These are phyloP conservation scores for Chionographis japonica DNA, from an alignment of 106 monocot species.

Conservation along the genomic window DNA sequence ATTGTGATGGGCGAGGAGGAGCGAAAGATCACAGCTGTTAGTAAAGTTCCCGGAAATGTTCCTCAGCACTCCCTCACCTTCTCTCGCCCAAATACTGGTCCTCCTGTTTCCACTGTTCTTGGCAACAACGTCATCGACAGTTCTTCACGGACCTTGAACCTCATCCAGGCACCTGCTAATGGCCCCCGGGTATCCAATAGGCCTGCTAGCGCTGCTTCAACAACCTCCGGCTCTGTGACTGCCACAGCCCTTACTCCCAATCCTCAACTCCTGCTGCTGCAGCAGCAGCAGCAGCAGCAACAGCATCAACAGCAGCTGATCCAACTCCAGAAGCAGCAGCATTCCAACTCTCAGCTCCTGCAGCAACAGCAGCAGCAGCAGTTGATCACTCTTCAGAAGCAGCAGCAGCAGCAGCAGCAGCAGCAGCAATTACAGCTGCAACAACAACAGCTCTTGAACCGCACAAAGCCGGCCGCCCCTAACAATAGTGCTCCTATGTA, in stretches of 20 bases:
- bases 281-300: background rate
- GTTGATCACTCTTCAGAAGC: background rate
- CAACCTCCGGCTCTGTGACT: slow-evolving; percentile 11
- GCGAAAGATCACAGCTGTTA: slow-evolving; percentile 17
- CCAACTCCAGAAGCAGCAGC: slow-evolving; percentile 46
- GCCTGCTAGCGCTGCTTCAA: slow-evolving; percentile 12
- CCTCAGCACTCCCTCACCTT: slow-evolving; percentile 55
- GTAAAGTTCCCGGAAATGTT: slow-evolving; percentile 19
- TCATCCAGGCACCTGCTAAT: slow-evolving; percentile 26
- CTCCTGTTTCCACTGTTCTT: slow-evolving; percentile 21
- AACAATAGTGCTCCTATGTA: slow-evolving; percentile 18
- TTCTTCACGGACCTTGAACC: slow-evolving; percentile 46
- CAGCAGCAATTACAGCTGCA: slow-evolving; percentile 29
- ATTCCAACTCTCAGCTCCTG: background rate
- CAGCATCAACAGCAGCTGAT: background rate
- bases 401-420: slow-evolving; percentile 22
- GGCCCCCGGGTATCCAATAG: slow-evolving; percentile 25
- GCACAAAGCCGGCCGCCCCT: slow-evolving; percentile 29
- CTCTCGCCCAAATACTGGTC: slow-evolving; percentile 33
- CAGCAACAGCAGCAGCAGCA: slow-evolving; percentile 6
- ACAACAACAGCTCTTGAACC: slow-evolving; percentile 42
- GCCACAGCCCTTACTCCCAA: background rate
- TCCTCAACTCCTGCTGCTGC: background rate
- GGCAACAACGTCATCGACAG: slow-evolving; percentile 27
- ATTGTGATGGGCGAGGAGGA: slow-evolving; percentile 22